Conservation (phyloP, 805 yeast genomes). For the Ogataea paradorogensis region DNA sequence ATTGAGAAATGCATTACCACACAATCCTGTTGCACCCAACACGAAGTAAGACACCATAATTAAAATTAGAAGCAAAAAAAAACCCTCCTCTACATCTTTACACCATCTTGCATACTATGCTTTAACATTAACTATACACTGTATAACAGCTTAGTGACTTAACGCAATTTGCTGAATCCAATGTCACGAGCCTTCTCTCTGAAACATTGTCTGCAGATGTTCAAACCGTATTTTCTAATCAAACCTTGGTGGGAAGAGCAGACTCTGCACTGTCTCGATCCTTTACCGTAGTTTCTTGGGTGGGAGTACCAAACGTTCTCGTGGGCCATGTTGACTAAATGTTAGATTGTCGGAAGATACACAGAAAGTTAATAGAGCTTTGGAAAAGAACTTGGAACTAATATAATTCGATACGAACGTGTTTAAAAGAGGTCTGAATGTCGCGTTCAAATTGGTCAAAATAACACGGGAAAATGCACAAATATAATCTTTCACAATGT, state of each 20-base stretch:
- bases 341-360: constrained; percentile 1
- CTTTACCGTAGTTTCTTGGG: constrained; percentile 99
- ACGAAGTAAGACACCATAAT: constrained; percentile 28
- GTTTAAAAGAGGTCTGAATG: neutral
- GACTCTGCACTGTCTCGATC: constrained; percentile 99
- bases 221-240: constrained; percentile 99
- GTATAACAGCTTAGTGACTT: constrained; percentile 35
- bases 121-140: constrained; percentile 12
- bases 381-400: neutral
- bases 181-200: constrained; percentile 99
- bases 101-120: constrained; percentile 9
- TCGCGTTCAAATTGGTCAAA: neutral
- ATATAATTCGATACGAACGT: neutral
- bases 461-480: neutral
- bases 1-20: constrained; percentile 58
- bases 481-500: too few relatives aligned
- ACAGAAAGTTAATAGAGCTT: neutral
- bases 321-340: constrained; percentile 87
- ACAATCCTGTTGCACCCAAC: constrained; percentile 78
- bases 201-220: constrained; percentile 99
- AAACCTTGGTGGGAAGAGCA: constrained; percentile 98
- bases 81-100: constrained; percentile 1
- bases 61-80: neutral
- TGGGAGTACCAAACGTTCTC: constrained; percentile 99
- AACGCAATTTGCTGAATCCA: constrained; percentile 99